Conservation (phyloP, 345 rosid genomes). For the Aegle marmelos region DNA sequence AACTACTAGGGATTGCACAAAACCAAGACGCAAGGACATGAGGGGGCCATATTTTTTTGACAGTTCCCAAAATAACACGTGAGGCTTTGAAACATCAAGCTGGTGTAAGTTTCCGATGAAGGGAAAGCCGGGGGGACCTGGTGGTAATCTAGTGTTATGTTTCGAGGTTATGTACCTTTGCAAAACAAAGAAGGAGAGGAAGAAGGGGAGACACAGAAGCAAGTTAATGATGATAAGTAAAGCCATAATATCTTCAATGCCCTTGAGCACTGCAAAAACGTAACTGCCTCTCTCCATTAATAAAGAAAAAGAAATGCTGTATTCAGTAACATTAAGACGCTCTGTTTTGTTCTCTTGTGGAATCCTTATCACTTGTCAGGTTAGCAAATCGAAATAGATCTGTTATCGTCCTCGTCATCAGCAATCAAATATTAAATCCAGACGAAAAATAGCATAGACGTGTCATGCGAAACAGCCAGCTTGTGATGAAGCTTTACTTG, state of each 20-base stretch:
- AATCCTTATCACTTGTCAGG: too few relatives aligned
- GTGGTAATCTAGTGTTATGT: slow-evolving; percentile 26
- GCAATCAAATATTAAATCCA: too few relatives aligned
- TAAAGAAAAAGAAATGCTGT: too few relatives aligned
- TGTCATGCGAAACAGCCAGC: too few relatives aligned
- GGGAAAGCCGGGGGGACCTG: slow-evolving; percentile 45
- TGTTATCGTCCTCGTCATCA: too few relatives aligned
- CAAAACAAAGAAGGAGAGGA: slow-evolving; percentile 1
- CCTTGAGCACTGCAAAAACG: too few relatives aligned
- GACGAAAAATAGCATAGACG: too few relatives aligned
- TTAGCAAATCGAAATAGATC: too few relatives aligned
- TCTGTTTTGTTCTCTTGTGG: too few relatives aligned
- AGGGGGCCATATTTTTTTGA: slow-evolving; percentile 53
- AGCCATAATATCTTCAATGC: not conserved
- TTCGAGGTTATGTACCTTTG: not conserved
- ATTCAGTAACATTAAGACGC: too few relatives aligned
- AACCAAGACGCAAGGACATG: slow-evolving; percentile 39
- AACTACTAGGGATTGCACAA: slow-evolving; percentile 23
- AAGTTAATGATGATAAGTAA: not conserved
- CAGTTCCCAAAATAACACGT: slow-evolving; percentile 32
- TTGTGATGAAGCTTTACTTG: too few relatives aligned
- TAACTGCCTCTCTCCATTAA: too few relatives aligned
- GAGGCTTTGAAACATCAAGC: slow-evolving; percentile 24
- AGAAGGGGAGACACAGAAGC: slow-evolving; percentile 8
- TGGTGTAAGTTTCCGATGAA: slow-evolving; percentile 54